Evolutionary conservation across 1,284 basidiomycete genomes (phyloP).

Genomic region (Ceratobasidium sp.): DNA sequence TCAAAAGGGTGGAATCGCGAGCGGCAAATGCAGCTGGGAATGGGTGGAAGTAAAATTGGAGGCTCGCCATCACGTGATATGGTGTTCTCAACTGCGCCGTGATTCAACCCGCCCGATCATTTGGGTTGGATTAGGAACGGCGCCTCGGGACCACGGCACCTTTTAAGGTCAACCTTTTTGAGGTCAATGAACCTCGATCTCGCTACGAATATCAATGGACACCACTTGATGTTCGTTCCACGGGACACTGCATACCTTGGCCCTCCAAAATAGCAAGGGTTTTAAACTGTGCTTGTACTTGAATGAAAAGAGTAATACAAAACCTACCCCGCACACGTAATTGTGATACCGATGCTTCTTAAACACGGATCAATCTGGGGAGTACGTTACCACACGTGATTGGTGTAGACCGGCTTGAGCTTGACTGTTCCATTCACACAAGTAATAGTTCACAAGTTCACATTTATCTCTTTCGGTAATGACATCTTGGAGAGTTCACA

Average conservation of each 20-base stretch:
- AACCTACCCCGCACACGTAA: neutral
- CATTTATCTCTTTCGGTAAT: neutral
- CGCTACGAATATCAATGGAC: neutral
- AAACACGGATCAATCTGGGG: constrained; percentile 4
- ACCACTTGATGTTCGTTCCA: constrained; percentile 1
- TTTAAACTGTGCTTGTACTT: neutral
- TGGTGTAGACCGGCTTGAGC: neutral
- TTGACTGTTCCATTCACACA: no score
- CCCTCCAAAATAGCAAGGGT: neutral
- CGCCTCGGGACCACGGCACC: constrained; percentile 11
- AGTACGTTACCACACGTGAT: no score
- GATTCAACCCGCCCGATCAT: constrained; percentile 19
- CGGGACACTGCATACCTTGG: neutral
- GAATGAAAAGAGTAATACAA: neutral
- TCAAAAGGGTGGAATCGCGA: neutral
- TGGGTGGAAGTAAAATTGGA: no score
- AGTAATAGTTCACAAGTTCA: no score
- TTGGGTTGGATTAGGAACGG: neutral
- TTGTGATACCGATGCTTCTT: neutral
- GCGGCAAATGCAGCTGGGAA: neutral
- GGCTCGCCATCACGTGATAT: no score
- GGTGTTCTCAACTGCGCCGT: neutral
- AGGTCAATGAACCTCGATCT: constrained; percentile 17
- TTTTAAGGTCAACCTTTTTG: constrained; percentile 24
- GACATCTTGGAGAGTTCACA: neutral